Percentiles rank a stretch among this genome's conserved stretches.
Evolutionary conservation across 2,329 filamentous ascomycete species (phyloP).

Genomic region (Talaromyces albobiverticillius): DNA sequence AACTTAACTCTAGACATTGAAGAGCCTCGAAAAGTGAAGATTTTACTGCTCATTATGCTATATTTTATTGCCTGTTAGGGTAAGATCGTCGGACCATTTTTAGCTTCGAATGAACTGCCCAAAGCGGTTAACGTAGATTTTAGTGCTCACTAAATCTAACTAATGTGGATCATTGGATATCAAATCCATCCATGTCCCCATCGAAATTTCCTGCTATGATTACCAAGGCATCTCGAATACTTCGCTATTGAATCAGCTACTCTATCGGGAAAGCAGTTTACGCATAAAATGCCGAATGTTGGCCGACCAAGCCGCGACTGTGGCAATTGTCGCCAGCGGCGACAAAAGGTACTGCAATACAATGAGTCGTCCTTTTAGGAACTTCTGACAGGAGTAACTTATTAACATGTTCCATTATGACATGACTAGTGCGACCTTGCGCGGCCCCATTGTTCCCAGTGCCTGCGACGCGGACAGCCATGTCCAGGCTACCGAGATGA

Average conservation of each 20-base stretch:
- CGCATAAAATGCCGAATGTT: slow-evolving; percentile 1
- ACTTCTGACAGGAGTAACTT: not conserved
- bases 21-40: not conserved
- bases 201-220: not conserved
- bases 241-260: not conserved
- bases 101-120: not conserved
- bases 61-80: not conserved
- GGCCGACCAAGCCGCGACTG: slow-evolving; percentile 4
- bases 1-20: not conserved
- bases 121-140: not conserved
- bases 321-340: not conserved
- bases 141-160: not conserved
- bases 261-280: not conserved
- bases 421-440: not conserved
- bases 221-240: not conserved
- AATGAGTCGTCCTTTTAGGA: not conserved
- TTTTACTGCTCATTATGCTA: not conserved
- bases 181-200: not conserved
- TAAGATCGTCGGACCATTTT: not conserved
- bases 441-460: not conserved
- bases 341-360: not conserved
- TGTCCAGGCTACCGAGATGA: not conserved
- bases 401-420: not conserved
- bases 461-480: not conserved
- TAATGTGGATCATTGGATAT: not conserved